Conservation (phyloP, 208 protist species). For the Leishmania tropica region DNA sequence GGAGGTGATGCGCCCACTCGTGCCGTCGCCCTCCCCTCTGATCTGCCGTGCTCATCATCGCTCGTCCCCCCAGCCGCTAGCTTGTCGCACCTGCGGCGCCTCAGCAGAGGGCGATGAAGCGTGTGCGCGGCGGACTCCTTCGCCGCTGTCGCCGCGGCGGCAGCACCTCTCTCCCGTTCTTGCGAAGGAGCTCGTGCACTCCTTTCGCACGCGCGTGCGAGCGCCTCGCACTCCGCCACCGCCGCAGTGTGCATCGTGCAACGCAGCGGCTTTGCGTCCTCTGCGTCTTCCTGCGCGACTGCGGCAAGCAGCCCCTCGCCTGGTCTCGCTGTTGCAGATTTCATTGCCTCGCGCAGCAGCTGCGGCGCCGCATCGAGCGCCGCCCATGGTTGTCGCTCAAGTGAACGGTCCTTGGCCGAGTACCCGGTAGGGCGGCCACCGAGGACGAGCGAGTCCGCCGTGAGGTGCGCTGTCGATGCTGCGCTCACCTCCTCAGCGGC, state of each 20-base stretch:
- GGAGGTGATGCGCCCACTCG: not conserved
- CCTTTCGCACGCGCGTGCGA: not conserved
- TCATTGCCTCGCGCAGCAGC: constrained; percentile 1
- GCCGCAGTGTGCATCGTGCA: not conserved
- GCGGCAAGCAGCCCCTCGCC: not conserved
- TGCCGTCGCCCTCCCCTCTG: not conserved
- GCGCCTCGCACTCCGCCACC: constrained; percentile 1
- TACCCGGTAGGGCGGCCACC: too few relatives aligned
- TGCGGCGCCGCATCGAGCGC: not conserved
- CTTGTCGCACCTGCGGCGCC: not conserved
- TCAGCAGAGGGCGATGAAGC: not conserved
- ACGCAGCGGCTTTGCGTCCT: too few relatives aligned
- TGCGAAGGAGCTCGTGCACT: not conserved
- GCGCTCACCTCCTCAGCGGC: not conserved
- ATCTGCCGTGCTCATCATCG: not conserved
- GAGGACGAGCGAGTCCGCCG: not conserved
- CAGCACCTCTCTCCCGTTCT: not conserved
- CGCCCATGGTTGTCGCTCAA: not conserved
- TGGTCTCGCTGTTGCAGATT: not conserved
- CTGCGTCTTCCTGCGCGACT: not conserved
- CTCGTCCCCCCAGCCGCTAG: not conserved
- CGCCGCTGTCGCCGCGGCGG: not conserved
- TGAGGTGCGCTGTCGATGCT: not conserved
- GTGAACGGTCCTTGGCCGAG: not conserved
- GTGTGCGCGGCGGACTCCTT: not conserved